A percentile compares a stretch with the other conserved stretches of the same genome.
These are phyloP conservation scores for Jamesozyma hellenica DNA, from an alignment of 805 yeast species.

Conservation along the genomic window DNA sequence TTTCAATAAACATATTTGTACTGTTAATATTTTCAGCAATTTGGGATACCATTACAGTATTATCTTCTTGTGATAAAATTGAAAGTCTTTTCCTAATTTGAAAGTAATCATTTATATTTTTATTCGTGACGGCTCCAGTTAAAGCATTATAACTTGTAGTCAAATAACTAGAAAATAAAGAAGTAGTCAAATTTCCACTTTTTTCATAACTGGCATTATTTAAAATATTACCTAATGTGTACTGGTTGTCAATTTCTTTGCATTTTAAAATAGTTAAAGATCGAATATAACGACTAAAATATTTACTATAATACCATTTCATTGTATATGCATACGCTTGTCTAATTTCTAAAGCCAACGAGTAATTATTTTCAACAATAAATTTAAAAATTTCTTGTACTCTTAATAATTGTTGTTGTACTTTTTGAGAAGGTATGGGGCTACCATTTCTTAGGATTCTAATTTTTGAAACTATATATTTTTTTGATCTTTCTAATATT, in stretches of 20 bases:
- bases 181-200: slow-evolving; percentile 11
- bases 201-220: slow-evolving; percentile 10
- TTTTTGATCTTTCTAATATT: slow-evolving; percentile 67
- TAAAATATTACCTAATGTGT: slow-evolving; percentile 42
- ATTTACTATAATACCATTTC: slow-evolving; percentile 82
- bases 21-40: slow-evolving; percentile 76
- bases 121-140: slow-evolving; percentile 12
- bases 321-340: slow-evolving; percentile 81
- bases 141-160: slow-evolving; percentile 14
- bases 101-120: slow-evolving; percentile 43
- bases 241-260: slow-evolving; percentile 43
- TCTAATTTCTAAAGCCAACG: slow-evolving; percentile 61
- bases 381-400: slow-evolving; percentile 56
- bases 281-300: slow-evolving; percentile 66
- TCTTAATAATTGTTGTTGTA: slow-evolving; percentile 56
- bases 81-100: slow-evolving; percentile 49
- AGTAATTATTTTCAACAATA: slow-evolving; percentile 42
- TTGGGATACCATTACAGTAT: slow-evolving; percentile 66
- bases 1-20: slow-evolving; percentile 58
- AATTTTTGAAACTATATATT: slow-evolving; percentile 54
- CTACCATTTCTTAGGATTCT: slow-evolving; percentile 52
- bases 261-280: slow-evolving; percentile 57
- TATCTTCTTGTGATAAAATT: slow-evolving; percentile 45
- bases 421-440: slow-evolving; percentile 57
- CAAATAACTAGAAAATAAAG: slow-evolving; percentile 23